A percentile compares a stretch with the other conserved stretches of the same genome.
Evolutionary conservation across 2,329 filamentous ascomycete species (phyloP).

Genomic region (Hirsutella rhossiliensis): DNA sequence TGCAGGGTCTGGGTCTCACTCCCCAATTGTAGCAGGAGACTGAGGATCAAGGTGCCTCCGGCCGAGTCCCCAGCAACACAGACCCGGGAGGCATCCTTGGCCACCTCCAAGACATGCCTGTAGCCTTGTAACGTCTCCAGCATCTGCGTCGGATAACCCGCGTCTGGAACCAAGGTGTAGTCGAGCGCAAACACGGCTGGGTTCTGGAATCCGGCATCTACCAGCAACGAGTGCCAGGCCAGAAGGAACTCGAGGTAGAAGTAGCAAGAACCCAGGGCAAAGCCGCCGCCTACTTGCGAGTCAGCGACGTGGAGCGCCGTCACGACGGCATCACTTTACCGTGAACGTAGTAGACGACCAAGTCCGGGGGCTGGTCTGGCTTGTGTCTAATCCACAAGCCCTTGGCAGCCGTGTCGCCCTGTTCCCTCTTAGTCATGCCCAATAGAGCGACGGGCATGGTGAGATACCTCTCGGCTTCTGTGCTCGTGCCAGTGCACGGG

Average conservation of each 20-base stretch:
- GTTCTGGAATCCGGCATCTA: constrained; percentile 54
- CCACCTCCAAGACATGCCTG: constrained; percentile 51
- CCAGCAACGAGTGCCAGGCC: constrained; percentile 55
- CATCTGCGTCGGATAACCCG: constrained; percentile 60
- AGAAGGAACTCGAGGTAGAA: constrained; percentile 81
- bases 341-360: constrained; percentile 75
- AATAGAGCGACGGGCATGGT: not conserved
- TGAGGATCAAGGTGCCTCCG: constrained; percentile 61
- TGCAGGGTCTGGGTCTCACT: constrained; percentile 12
- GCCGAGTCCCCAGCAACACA: constrained; percentile 71
- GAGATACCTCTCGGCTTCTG: constrained; percentile 15
- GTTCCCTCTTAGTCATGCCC: constrained; percentile 2
- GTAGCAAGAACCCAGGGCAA: constrained; percentile 68
- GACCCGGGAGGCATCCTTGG: constrained; percentile 46
- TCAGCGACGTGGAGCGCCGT: not conserved
- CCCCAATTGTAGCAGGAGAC: constrained; percentile 57
- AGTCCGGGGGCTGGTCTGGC: constrained; percentile 49
- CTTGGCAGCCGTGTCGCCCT: constrained; percentile 30
- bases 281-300: constrained; percentile 52
- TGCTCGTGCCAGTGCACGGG: constrained; percentile 53
- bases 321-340: constrained; percentile 34
- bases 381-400: constrained; percentile 62
- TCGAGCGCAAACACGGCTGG: constrained; percentile 71
- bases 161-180: constrained; percentile 68
- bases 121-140: constrained; percentile 60